Base-by-base conservation (phyloP, 352 stramenopile species). In the Phytophthora pluvialis region DNA sequence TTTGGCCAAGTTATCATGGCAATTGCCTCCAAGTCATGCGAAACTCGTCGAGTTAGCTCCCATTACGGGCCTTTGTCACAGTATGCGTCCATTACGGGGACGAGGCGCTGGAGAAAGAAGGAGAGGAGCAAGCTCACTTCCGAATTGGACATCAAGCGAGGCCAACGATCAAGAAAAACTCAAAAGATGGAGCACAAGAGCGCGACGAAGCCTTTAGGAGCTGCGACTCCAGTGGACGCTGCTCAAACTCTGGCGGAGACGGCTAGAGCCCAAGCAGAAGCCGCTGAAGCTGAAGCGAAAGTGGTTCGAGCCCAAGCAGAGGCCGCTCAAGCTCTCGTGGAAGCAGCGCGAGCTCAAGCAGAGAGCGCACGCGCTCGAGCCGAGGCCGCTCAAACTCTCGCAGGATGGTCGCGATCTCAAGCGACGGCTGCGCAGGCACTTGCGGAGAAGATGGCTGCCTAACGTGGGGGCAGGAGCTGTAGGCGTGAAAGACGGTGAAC, bases 251-350 rank as follows among this genome's bases (percentile, higher is more conserved):
- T 72, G 28, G 64, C 64, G 3, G 32, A 45, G 13, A 72, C 64
- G 6, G 45, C 64, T 3, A 68, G 55, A 36, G 64, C 57, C n/a
- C 57, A 68, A 58, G 64, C 64, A 9, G 57, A 72, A 10, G 64
- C 51, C 43, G 64, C 64, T 54, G 51, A 48, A 55, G 58, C 58
- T 16, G 53, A 72, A 68, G 58, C 64, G 8, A 31, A 44, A 52
- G 64, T 48, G 38, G 57, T 72, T 60, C 50, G 44, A 45, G 64
- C 64, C 4, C 64, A 72, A 64, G 64, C 64, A 9, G 64, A 72
- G n/a, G 64, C 64, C 13, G 58, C 58, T 42, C 31, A 51, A 36
- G 57, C 57, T 45, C 39, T 68, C 7, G 32, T 68, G 26, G 64
- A 68, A n/a, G 57, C 64, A 45, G 64, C 58, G 8, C 33, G 33